Evolutionary conservation across 192 early-diverging fungal species (phyloP).

Genomic region (Gryganskiella cystojenkinii): DNA sequence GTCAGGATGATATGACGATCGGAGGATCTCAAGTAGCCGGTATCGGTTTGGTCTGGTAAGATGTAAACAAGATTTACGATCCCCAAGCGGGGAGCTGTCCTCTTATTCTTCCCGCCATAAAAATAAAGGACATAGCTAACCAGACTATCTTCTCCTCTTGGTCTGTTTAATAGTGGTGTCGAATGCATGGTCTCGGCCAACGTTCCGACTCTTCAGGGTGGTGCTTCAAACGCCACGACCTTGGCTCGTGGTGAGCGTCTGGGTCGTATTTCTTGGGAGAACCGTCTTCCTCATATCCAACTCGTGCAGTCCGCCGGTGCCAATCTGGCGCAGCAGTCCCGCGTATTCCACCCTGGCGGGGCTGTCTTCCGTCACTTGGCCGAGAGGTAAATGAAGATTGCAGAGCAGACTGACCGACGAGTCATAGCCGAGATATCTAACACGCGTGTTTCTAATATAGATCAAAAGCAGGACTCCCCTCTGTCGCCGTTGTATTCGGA

Average conservation of each 20-base stretch:
- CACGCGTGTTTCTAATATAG: constrained; percentile 26
- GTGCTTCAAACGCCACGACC: constrained; percentile 69
- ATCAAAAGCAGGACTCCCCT: constrained; percentile 69
- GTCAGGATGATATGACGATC: constrained; percentile 71
- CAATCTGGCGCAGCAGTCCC: constrained; percentile 72
- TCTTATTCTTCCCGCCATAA: too few relatives aligned
- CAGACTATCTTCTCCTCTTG: neutral
- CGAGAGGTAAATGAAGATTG: constrained; percentile 40
- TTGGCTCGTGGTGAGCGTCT: constrained; percentile 64
- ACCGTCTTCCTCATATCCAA: constrained; percentile 65
- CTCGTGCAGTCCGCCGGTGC: constrained; percentile 74
- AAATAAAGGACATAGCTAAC: too few relatives aligned
- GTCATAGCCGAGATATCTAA: neutral
- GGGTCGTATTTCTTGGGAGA: constrained; percentile 65
- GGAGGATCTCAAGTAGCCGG: constrained; percentile 73
- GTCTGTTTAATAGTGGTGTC: constrained; percentile 51
- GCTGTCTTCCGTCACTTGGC: constrained; percentile 69
- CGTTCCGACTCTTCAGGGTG: constrained; percentile 68
- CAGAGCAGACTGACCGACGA: neutral
- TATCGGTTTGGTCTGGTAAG: constrained; percentile 72
- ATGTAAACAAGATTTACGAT: neutral
- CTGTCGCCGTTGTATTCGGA: constrained; percentile 73
- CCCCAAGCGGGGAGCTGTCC: too few relatives aligned
- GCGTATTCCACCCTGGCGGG: constrained; percentile 74
- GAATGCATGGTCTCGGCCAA: constrained; percentile 67